These are phyloP conservation scores for Candida saitoana DNA, from an alignment of 805 yeast species.

Conservation along the genomic window DNA sequence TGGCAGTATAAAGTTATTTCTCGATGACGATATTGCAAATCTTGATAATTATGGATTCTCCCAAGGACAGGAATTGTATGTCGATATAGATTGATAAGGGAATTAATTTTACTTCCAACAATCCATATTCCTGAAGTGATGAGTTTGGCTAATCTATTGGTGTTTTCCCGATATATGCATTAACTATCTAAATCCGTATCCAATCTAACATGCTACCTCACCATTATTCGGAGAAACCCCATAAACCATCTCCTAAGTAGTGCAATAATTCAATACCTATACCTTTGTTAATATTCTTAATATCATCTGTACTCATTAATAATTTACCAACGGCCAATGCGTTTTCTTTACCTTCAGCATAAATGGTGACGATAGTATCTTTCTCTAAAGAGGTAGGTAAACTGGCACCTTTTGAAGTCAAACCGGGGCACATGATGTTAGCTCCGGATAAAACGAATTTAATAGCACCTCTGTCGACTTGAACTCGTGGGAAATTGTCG, in stretches of 20 bases:
- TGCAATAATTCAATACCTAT: conserved; percentile 83
- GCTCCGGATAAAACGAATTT: conserved; percentile 95
- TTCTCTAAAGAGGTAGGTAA: conserved; percentile 69
- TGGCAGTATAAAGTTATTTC: conserved; percentile 15
- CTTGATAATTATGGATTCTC: conserved; percentile 19
- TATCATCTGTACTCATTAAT: conserved; percentile 84
- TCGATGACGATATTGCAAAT: conserved; percentile 27
- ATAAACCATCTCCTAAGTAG: conserved; percentile 85
- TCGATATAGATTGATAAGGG: conserved; percentile 3
- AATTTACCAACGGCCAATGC: conserved; percentile 91
- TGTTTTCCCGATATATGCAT: background rate
- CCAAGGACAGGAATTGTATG: conserved; percentile 18
- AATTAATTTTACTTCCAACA: background rate
- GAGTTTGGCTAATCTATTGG: background rate
- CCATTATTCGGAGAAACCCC: conserved; percentile 54
- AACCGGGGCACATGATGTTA: conserved; percentile 94
- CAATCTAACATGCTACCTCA: background rate
- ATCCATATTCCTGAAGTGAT: background rate
- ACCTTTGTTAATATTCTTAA: conserved; percentile 77
- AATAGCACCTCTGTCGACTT: conserved; percentile 94
- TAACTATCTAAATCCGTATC: background rate
- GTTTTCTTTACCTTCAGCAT: conserved; percentile 89
- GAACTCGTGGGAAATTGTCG: conserved; percentile 74
- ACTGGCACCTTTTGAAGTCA: conserved; percentile 79
- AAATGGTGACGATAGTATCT: conserved; percentile 72